Evolutionary conservation across 768 basidiomycete genomes (phyloP), one percentile per base, ranked within the genome.

Genomic region (Trametes sanguinea): DNA sequence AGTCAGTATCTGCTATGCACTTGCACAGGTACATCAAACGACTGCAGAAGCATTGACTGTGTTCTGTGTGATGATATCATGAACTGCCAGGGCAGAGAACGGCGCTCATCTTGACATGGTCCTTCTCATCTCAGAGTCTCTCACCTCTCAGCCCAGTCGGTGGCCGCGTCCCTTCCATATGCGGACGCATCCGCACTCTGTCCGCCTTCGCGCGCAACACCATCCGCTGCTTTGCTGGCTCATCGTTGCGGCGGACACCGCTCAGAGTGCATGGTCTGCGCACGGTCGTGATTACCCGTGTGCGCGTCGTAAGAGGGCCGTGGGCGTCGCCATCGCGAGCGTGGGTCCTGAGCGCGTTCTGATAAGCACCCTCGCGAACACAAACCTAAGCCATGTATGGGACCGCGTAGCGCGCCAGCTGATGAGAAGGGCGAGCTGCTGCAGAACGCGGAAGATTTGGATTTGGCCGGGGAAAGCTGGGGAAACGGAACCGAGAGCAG

Each of bases 61-160:
- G 42, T 56, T 55, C 47, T 44, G 10, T 17, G 51, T 62, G 55
- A 62, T 62, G 61, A 62, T 52, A 62, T 62, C 61, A 62, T 43
- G 33, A 32, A 13, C 43, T 43, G 51, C 61, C 52, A 54, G 59
- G 52, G 59, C 33, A 16, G 27, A 43, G 43, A 17, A 42, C 42
- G 51, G 59, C 44, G 59, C 59, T 29, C 44, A 60, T 48, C 33
- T 52, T 22, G 57, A 33, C 40, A 27, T 33, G 32, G 17, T 6
- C 51, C 22, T 47, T 17, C 35, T 16, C 54, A 22, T 33, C 16
- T 47, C 32, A 37, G 22, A 16, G 22, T 44, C 48, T 44, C 57
- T 30, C 42, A 40, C 50, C 48, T 51, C 47, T 37, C 57, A 37
- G 47, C 27, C 40, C 29, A 14, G 45, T 29, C 10, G 14, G 54